phyloP scores from a whole-genome alignment of 1,284 basidiomycete species.

The Naganishia albida region DNA sequence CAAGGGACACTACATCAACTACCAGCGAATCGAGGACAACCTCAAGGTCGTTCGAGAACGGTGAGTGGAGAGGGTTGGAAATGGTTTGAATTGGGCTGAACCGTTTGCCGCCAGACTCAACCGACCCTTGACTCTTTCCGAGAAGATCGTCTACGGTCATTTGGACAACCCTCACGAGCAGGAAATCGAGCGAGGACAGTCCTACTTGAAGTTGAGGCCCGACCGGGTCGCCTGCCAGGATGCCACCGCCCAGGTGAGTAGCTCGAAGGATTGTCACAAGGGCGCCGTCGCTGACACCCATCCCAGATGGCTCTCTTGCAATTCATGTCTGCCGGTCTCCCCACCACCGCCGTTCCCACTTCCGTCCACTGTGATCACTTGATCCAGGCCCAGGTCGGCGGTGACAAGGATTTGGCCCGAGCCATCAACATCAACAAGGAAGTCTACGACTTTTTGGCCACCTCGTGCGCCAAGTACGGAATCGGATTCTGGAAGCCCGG shows the following conservation, averaged over 20 bases:
- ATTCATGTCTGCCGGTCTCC: conserved; percentile 99
- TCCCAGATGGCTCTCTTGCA: conserved; percentile 95
- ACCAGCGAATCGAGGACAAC: conserved; percentile 96
- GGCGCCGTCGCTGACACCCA: conserved; percentile 30
- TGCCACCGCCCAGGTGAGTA: conserved; percentile 78
- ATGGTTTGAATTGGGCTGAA: conserved; percentile 7
- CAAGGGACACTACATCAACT: conserved; percentile 81
- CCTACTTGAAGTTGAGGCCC: conserved; percentile 93
- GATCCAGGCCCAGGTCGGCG: conserved; percentile 95
- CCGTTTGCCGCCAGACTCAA: conserved; percentile 56
- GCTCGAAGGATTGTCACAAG: conserved; percentile 47
- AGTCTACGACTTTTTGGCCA: conserved; percentile 99
- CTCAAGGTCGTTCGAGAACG: conserved; percentile 77
- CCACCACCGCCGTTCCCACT: conserved; percentile 93
- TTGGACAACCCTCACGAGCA: conserved; percentile 89
- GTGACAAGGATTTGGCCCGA: conserved; percentile 87
- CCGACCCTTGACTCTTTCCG: conserved; percentile 91
- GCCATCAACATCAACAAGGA: conserved; percentile 96
- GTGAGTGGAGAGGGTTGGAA: conserved; percentile 55
- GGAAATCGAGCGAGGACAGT: conserved; percentile 81
- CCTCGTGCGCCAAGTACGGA: conserved; percentile 96
- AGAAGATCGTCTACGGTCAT: conserved; percentile 99
- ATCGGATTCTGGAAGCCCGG: conserved; percentile 99
- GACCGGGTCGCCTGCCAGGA: conserved; percentile 99
- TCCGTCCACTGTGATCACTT: conserved; percentile 99